phyloP scores from a whole-genome alignment of 257 asterid genomes.

The Perilla frutescens region DNA sequence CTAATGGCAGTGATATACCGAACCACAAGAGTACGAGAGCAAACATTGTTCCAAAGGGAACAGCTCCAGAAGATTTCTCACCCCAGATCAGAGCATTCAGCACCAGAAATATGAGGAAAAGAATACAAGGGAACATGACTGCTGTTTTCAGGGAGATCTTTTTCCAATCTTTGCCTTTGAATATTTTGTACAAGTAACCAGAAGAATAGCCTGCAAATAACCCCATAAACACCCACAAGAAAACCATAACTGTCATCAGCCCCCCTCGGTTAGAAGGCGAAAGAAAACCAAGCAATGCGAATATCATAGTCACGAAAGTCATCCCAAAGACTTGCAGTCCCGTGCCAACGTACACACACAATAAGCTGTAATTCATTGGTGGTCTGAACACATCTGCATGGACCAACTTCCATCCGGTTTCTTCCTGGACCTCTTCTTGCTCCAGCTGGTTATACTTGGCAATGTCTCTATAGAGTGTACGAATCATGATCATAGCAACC shows the following conservation, averaged over 20 bases:
- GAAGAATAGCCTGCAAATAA: conserved; percentile 55
- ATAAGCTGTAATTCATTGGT: conserved; percentile 43
- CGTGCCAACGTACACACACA: conserved; percentile 60
- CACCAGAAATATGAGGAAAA: conserved; percentile 45
- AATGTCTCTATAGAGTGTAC: conserved; percentile 57
- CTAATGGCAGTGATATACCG: conserved; percentile 57
- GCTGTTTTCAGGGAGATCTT: conserved; percentile 50
- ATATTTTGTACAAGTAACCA: conserved; percentile 42
- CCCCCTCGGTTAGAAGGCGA: conserved; percentile 65
- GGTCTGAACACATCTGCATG: conserved; percentile 63
- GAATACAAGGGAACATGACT: conserved; percentile 49
- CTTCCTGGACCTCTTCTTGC: conserved; percentile 55
- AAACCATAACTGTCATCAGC: conserved; percentile 57
- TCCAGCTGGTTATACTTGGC: conserved; percentile 56
- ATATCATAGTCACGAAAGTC: conserved; percentile 57
- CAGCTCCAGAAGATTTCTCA: conserved; percentile 60
- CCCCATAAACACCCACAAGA: conserved; percentile 64
- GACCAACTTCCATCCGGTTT: conserved; percentile 61
- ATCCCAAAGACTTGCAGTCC: conserved; percentile 61
- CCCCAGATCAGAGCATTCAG: conserved; percentile 62
- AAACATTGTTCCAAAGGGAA: conserved; percentile 59
- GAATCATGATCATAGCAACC: conserved; percentile 61
- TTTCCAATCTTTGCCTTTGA: conserved; percentile 57
- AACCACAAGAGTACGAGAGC: conserved; percentile 57
- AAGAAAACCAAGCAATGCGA: conserved; percentile 60